Evolutionary conservation across 2,329 filamentous ascomycete species (phyloP), one percentile per base, ranked within the genome.

Genomic region (Penicillium hordei): DNA sequence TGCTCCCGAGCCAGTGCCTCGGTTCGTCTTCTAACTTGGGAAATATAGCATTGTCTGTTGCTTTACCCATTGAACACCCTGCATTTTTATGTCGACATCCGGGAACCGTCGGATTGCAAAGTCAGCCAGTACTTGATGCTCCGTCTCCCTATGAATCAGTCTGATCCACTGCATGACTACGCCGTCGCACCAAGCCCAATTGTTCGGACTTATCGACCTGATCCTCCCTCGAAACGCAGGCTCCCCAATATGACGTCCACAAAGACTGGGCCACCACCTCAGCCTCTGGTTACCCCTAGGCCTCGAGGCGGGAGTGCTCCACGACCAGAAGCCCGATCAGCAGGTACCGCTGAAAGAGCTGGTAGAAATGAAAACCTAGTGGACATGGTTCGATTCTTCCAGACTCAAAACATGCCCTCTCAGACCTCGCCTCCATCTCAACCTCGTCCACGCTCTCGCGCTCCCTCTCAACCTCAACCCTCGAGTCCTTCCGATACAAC

Each of bases 341-440:
- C 71, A 17, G 71, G 70, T 13, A 68, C 68, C 33, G 69, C 69
- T n/a, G 66, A 69, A 53, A 63, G 64, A 54, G 62, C 62, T 42
- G 62, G 65, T 50, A 68, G 66, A 39, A 72, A 66, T 53, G 72
- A 76, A 42, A 69, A 67, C 51, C 58, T 75, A 27, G 64, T 69
- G 31, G 74, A 76, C 44, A 66, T 76, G 13, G 67, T 75, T 42
- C 70, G 66, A 40, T 74, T 75, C 60, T 72, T 76, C 39, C 72
- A 75, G 51, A 62, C 66, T 5, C 68, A 69, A 48, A 67, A 68
- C 50, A 54, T 55, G 19, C 58, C 70, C 6, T 53, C 64, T 15
- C 27, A 34, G 12, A 15, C 23, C 43, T 53, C 36, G 48, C 55
- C 53, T 48, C 51, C 50, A 52, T 57, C 60, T 23, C 59, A 60